phyloP scores from a whole-genome alignment of 768 basidiomycete species.

The Mycena belliarum region DNA sequence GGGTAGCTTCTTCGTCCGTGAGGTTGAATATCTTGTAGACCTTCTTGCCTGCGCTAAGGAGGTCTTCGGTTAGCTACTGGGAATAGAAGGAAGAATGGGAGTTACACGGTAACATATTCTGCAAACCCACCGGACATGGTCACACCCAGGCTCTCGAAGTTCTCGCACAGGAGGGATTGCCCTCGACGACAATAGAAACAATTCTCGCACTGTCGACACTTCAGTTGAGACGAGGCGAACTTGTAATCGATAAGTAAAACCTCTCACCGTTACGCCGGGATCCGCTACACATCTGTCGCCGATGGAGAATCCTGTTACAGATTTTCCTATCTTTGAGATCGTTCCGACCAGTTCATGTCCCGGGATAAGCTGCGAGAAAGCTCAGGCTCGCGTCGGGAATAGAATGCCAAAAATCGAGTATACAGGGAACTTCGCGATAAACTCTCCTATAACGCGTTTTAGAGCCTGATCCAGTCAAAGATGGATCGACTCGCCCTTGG shows the following conservation, averaged over 20 bases:
- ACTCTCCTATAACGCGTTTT: slow-evolving; percentile 50
- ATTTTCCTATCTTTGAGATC: slow-evolving; percentile 41
- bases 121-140: slow-evolving; percentile 71
- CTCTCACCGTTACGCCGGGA: slow-evolving; percentile 33
- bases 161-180: slow-evolving; percentile 68
- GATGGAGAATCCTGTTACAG: slow-evolving; percentile 39
- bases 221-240: background rate
- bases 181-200: slow-evolving; percentile 79
- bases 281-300: slow-evolving; percentile 49
- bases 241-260: slow-evolving; percentile 16
- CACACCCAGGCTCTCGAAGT: slow-evolving; percentile 66
- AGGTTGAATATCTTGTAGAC: slow-evolving; percentile 76
- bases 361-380: slow-evolving; percentile 37
- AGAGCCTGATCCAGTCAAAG: background rate
- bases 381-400: background rate
- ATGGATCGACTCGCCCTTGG: slow-evolving; percentile 8
- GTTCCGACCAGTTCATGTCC: slow-evolving; percentile 46
- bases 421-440: slow-evolving; percentile 71
- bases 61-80: slow-evolving; percentile 27
- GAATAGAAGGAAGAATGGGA: background rate
- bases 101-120: slow-evolving; percentile 70
- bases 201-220: slow-evolving; percentile 43
- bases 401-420: slow-evolving; percentile 21
- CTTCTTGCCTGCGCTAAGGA: slow-evolving; percentile 62
- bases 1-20: slow-evolving; percentile 73